Conservation (phyloP, 495 filamentous ascomycete genomes). For the Penicillium steckii region DNA sequence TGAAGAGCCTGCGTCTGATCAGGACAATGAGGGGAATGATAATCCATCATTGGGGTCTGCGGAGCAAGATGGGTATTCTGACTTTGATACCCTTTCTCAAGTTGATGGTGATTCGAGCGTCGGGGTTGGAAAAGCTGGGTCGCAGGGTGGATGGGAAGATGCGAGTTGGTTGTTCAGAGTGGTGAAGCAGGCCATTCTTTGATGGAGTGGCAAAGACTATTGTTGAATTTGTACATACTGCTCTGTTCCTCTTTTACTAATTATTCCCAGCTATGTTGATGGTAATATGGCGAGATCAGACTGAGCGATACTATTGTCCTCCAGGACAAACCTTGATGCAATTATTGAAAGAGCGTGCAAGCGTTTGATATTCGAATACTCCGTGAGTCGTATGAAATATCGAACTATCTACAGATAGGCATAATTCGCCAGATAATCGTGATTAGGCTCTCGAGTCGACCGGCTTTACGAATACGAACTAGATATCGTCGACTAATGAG, state of each 20-base stretch:
- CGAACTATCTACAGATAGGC: too few relatives aligned
- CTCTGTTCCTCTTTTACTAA: conserved; percentile 1
- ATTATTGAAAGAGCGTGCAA: background rate
- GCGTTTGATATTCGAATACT: background rate
- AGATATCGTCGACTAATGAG: too few relatives aligned
- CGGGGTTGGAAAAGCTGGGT: conserved; percentile 39
- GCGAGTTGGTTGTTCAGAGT: conserved; percentile 81
- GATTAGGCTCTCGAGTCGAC: too few relatives aligned
- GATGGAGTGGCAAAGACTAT: conserved; percentile 12
- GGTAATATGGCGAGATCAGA: background rate
- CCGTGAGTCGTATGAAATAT: too few relatives aligned
- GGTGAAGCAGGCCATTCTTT: conserved; percentile 69
- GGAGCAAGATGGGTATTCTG: conserved; percentile 9
- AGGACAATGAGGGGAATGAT: conserved; percentile 7
- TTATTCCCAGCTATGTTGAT: background rate
- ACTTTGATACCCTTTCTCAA: conserved; percentile 27
- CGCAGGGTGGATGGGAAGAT: conserved; percentile 73
- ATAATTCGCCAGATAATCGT: too few relatives aligned
- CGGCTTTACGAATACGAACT: conserved; percentile 4
- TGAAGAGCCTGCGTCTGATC: conserved; percentile 13
- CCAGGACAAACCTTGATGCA: too few relatives aligned
- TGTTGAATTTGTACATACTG: background rate
- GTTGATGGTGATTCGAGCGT: conserved; percentile 25
- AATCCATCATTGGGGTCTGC: conserved; percentile 12
- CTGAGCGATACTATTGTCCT: background rate